phyloP scores from a whole-genome alignment of 495 filamentous ascomycete species.

The Aspergillus affinis region DNA sequence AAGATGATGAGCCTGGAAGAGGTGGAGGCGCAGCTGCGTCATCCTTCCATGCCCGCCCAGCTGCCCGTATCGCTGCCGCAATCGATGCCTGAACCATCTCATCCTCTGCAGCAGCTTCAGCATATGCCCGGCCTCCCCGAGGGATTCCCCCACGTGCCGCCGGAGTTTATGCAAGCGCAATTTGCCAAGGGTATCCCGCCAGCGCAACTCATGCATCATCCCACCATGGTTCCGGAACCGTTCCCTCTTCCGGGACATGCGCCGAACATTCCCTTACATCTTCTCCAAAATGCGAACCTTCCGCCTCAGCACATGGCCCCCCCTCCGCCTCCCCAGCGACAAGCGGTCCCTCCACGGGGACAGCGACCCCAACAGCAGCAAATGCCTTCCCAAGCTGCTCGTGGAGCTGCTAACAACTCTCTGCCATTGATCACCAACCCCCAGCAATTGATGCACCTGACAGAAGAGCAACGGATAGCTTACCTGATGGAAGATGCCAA shows the following conservation, averaged over 20 bases:
- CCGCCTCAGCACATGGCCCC: slow-evolving; percentile 34
- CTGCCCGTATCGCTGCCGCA: slow-evolving; percentile 31
- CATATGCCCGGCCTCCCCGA: slow-evolving; percentile 43
- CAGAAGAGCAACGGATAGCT: slow-evolving; percentile 73
- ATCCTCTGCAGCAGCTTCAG: slow-evolving; percentile 43
- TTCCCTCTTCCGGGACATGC: slow-evolving; percentile 42
- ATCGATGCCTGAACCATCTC: slow-evolving; percentile 30
- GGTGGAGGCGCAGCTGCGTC: slow-evolving; percentile 90
- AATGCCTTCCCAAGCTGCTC: slow-evolving; percentile 25
- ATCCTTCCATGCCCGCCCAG: slow-evolving; percentile 50
- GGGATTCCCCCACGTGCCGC: slow-evolving; percentile 37
- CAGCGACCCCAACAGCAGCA: slow-evolving; percentile 47
- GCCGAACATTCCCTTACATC: slow-evolving; percentile 40
- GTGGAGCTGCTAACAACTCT: slow-evolving; percentile 25
- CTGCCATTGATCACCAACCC: slow-evolving; percentile 63
- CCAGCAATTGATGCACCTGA: slow-evolving; percentile 71
- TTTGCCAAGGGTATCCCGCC: slow-evolving; percentile 42
- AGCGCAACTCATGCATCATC: slow-evolving; percentile 49
- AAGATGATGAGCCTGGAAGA: slow-evolving; percentile 97
- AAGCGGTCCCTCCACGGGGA: slow-evolving; percentile 29
- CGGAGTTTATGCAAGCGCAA: slow-evolving; percentile 55
- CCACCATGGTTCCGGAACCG: slow-evolving; percentile 46
- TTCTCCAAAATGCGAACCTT: slow-evolving; percentile 40
- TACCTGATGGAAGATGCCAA: slow-evolving; percentile 90
- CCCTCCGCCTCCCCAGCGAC: slow-evolving; percentile 26